Evolutionary conservation across 2,329 filamentous ascomycete genomes (phyloP).

Genomic region (Epichloe uncinata): DNA sequence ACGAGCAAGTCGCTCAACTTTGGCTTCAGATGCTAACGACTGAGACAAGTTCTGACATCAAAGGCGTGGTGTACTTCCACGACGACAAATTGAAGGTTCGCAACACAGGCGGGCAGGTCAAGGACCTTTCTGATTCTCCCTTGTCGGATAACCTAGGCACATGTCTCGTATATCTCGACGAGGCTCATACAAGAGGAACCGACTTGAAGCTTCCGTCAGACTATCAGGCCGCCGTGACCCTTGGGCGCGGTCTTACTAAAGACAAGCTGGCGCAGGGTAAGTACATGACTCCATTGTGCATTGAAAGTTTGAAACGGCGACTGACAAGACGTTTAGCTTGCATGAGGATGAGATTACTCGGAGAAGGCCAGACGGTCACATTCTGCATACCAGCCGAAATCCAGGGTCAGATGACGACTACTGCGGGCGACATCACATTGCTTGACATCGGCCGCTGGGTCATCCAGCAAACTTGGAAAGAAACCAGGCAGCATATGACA

Average conservation of each 20-base stretch:
- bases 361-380: too few species aligned
- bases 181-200: slow-evolving; percentile 55
- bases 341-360: too few species aligned
- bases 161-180: slow-evolving; percentile 56
- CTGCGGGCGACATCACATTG: too few species aligned
- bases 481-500: slow-evolving; percentile 27
- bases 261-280: slow-evolving; percentile 54
- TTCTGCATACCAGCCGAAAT: too few species aligned
- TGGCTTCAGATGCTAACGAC: too few species aligned
- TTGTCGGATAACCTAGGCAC: slow-evolving; percentile 39
- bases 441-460: too few species aligned
- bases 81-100: slow-evolving; percentile 18
- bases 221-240: slow-evolving; percentile 51
- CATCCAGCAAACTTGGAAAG: too few species aligned
- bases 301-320: not conserved
- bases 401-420: too few species aligned
- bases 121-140: slow-evolving; percentile 30
- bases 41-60: not conserved
- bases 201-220: slow-evolving; percentile 46
- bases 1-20: too few species aligned
- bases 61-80: slow-evolving; percentile 40
- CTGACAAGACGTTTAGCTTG: too few species aligned
- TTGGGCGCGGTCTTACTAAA: slow-evolving; percentile 52
- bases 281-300: slow-evolving; percentile 9
- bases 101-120: not conserved